Conservation (phyloP, 139 green algal genomes). For the Tetradesmus lagerheimii region DNA sequence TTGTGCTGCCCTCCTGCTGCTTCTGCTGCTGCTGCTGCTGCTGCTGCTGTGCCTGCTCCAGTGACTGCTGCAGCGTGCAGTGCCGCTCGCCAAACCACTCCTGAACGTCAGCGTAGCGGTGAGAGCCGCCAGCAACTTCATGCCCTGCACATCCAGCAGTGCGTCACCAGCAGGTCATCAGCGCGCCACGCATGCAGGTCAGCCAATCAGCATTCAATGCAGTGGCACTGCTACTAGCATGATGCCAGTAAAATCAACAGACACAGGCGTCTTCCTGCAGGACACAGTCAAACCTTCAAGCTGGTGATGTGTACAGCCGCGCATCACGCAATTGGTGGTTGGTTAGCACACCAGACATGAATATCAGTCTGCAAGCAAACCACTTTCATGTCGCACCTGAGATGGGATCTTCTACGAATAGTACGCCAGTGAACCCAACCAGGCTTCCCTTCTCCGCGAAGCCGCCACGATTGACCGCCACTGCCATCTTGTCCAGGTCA, state of each 20-base stretch:
- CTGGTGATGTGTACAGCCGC: no score
- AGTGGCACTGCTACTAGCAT: no score
- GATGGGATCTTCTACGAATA: slow-evolving; percentile 37
- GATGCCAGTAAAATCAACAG: no score
- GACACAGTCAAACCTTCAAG: no score
- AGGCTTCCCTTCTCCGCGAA: not conserved
- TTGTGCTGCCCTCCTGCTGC: slow-evolving; percentile 20
- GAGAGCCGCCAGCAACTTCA: slow-evolving; percentile 47
- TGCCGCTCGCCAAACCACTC: not conserved
- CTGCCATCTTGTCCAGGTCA: not conserved
- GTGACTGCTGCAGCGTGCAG: not conserved
- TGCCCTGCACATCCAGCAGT: slow-evolving; percentile 7
- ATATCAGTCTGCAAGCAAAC: no score
- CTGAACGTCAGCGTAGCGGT: slow-evolving; percentile 35
- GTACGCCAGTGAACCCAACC: not conserved
- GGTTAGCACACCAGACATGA: no score
- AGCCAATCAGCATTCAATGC: no score
- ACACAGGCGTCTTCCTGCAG: no score
- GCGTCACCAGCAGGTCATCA: not conserved
- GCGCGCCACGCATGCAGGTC: no score
- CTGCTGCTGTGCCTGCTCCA: not conserved
- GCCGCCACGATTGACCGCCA: slow-evolving; percentile 31
- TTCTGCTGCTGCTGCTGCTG: not conserved
- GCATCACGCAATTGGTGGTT: no score
- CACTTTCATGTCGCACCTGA: no score